These are phyloP conservation scores for Xylaria sp. DNA, from an alignment of 2,329 filamentous ascomycete genomes.

Conservation along the genomic window DNA sequence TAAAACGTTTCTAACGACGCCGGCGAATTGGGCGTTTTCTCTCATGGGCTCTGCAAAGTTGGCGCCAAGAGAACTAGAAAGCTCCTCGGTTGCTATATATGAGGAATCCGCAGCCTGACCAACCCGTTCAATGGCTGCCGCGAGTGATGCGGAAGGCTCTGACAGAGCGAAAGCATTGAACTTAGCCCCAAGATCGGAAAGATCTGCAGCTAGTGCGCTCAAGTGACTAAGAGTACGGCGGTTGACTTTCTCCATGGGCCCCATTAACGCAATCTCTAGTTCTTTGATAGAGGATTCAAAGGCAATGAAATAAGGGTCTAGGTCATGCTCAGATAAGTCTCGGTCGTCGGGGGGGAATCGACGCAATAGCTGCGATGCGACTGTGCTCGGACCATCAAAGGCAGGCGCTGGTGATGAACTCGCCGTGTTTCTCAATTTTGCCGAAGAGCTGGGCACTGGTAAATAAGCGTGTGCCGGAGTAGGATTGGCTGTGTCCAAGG, in stretches of 20 bases:
- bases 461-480: constrained; percentile 85
- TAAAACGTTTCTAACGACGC: constrained; percentile 87
- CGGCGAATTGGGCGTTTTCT: constrained; percentile 95
- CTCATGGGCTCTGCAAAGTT: constrained; percentile 98
- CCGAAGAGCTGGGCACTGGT: constrained; percentile 81
- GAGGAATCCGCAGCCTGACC: constrained; percentile 95
- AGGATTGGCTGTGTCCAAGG: constrained; percentile 91
- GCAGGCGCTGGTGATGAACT: constrained; percentile 44
- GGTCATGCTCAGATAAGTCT: constrained; percentile 81
- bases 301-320: constrained; percentile 94
- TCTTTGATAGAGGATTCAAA: constrained; percentile 94
- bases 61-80: constrained; percentile 85
- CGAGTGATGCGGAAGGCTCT: constrained; percentile 85
- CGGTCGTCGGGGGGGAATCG: constrained; percentile 83
- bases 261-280: constrained; percentile 83
- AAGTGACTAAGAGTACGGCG: constrained; percentile 85
- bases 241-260: constrained; percentile 97
- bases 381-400: constrained; percentile 45
- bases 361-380: constrained; percentile 66
- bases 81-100: constrained; percentile 92
- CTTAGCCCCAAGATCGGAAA: constrained; percentile 91
- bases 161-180: constrained; percentile 97
- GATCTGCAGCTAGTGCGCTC: constrained; percentile 80
- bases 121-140: constrained; percentile 89
- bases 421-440: constrained; percentile 74